A percentile compares a stretch with the other conserved stretches of the same genome.
Evolutionary conservation across 768 basidiomycete genomes (phyloP).

Genomic region (Suillus americanus): DNA sequence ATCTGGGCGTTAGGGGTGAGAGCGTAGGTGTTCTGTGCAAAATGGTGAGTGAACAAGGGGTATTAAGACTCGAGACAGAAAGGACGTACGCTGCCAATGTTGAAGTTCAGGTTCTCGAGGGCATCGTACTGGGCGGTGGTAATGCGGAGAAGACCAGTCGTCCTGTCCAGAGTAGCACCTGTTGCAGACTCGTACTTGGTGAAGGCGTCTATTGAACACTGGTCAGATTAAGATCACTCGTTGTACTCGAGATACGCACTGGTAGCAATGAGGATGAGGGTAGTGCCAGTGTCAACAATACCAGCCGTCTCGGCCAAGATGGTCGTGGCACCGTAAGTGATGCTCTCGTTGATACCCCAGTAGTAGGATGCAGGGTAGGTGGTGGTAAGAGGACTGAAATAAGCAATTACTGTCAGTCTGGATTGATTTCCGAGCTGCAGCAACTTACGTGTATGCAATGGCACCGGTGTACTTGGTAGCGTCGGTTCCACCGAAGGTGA

Average conservation of each 20-base stretch:
- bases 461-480: slow-evolving; percentile 23
- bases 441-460: slow-evolving; percentile 37
- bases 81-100: slow-evolving; percentile 2
- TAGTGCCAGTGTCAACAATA: slow-evolving; percentile 24
- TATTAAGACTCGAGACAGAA: neutral
- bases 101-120: slow-evolving; percentile 10
- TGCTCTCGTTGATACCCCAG: slow-evolving; percentile 62
- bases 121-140: slow-evolving; percentile 7
- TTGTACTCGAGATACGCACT: slow-evolving; percentile 23
- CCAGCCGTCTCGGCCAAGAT: slow-evolving; percentile 47
- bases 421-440: neutral
- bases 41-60: neutral
- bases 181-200: slow-evolving; percentile 44
- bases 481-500: slow-evolving; percentile 22
- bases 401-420: neutral
- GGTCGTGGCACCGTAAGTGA: slow-evolving; percentile 48
- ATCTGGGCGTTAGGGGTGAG: neutral
- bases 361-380: slow-evolving; percentile 45
- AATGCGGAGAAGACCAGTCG: slow-evolving; percentile 18
- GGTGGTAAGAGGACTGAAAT: slow-evolving; percentile 27
- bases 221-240: slow-evolving; percentile 2
- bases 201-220: slow-evolving; percentile 34
- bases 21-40: neutral
- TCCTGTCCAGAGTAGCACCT: slow-evolving; percentile 33
- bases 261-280: slow-evolving; percentile 49